Base-by-base conservation (phyloP, 2,329 filamentous ascomycete genomes). In the Fusarium anguioides region DNA sequence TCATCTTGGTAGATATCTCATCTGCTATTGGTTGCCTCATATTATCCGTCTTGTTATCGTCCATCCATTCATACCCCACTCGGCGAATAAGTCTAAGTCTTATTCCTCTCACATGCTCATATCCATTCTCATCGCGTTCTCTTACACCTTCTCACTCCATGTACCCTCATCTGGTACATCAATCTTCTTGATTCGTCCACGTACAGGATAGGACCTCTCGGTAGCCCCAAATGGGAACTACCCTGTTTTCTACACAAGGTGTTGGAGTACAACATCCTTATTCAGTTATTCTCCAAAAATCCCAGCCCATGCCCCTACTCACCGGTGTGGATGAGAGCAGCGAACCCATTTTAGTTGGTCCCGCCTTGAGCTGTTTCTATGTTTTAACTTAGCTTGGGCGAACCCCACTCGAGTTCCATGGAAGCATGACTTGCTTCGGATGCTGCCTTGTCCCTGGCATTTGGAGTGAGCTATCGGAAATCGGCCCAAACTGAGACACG, bases 261-360 rank as follows among this genome's bases (percentile, higher is more conserved):
- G 59, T 60, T 41, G 56, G 48, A 56, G 56, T 57, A 52, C 41
- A 59, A 47, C 56, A 58, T n/a, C 31, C 29, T 51, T 52, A 39
- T 31, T 46, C 46, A 44, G 29, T 35, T 37, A 35, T 42, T 37
- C 33, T 49, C 42, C 41, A 48, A 52, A n/a, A n/a, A 6, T 65
- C 65, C 65, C 36, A 64, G 61, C 49, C 66, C 44, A 45, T 31
- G 56, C 56, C 56, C 48, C 40, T 55, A 66, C 68, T 73, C 69
- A 73, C 71, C 71, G 60, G 68, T 73, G 71, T 72, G 71, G 69
- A 47, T 52, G 57, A 62, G 57, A 46, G 18, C 15, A 40, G 52
- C 41, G 40, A 61, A 66, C 48, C 42, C 44, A 61, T 47, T 48
- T 64, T 55, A 49, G 27, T 71, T 62, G 56, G 50, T 52, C 51